A percentile compares a stretch with the other conserved stretches of the same genome.
These are phyloP conservation scores for Phytopythium sindhum DNA, from an alignment of 352 stramenopile genomes.

Conservation along the genomic window DNA sequence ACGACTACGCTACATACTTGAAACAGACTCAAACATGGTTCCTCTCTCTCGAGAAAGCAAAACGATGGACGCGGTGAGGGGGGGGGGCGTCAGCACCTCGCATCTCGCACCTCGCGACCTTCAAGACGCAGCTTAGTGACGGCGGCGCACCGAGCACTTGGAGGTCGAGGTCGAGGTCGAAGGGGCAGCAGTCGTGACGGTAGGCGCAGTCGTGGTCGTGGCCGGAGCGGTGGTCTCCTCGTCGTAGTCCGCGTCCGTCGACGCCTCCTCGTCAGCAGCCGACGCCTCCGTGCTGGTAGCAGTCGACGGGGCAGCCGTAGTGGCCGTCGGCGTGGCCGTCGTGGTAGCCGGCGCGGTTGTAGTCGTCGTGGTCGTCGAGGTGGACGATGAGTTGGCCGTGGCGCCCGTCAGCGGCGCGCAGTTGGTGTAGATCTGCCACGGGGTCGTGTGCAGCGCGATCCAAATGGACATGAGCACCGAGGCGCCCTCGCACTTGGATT, in stretches of 20 bases:
- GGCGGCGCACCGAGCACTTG: conserved; percentile 7
- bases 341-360: conserved; percentile 9
- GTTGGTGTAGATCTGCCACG: conserved; percentile 37
- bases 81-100: neutral
- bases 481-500: conserved; percentile 23
- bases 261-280: neutral
- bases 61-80: neutral
- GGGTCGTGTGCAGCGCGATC: conserved; percentile 25
- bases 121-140: conserved; percentile 1
- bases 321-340: conserved; percentile 2
- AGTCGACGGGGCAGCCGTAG: neutral
- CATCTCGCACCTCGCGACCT: neutral
- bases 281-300: neutral
- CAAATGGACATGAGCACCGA: conserved; percentile 21
- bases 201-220: neutral
- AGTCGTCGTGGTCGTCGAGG: neutral
- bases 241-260: neutral
- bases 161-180: conserved; percentile 1
- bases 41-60: neutral
- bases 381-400: neutral
- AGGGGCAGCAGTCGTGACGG: neutral
- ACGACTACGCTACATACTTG: neutral
- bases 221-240: neutral
- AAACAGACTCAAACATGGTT: conserved; percentile 2
- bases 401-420: conserved; percentile 12